Base-by-base conservation (phyloP, 345 rosid species). In the Populus simonii region DNA sequence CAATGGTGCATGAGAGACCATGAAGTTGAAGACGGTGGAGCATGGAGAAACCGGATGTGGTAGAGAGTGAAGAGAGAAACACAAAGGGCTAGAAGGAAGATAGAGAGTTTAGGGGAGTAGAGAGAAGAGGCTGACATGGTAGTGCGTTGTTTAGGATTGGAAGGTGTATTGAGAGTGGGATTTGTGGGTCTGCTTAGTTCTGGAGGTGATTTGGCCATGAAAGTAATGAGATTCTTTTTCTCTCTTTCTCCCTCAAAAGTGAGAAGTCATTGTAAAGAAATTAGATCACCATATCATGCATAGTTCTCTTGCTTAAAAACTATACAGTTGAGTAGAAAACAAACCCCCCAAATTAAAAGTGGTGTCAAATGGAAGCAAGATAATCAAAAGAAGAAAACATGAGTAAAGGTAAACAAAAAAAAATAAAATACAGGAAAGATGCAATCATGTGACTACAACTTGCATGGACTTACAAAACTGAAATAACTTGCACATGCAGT, bases 41-140 rank as follows among this genome's bases (percentile, higher is more conserved):
- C 55, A 45, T 74, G 78, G 71, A 86, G 85, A 57, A 83, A 83
- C 35, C 57, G 79, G 83, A 86, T 85, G 71, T 86, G 86, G 49
- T 73, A 78, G 79, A 89, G 65, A 68, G 81, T 23, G 57, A 89
- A 77, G 73, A 82, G 80, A 59, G 66, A 55, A 35, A 72, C 77
- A 66, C 78, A 80, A 51, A 53, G 41, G 22, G 86, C 41, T 53
- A 85, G 36, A 20, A 82, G 35, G 39, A 65, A 39, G 78, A 85
- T 49, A 15, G 75, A 80, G 18, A 81, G 80, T 49, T 83, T 83
- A 6, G 85, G 83, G 39, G 83, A 76, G 35, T 27, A 74, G 72
- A 65, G 75, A 3, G 80, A 68, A 61, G 73, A 35, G 27, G 71
- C 39, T n/a, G 72, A 55, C 51, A 70, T 49, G 66, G 18, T 72